A percentile compares a stretch with the other conserved stretches of the same genome.
phyloP scores from a whole-genome alignment of 441 rosid genomes.

The Adansonia grandidieri region DNA sequence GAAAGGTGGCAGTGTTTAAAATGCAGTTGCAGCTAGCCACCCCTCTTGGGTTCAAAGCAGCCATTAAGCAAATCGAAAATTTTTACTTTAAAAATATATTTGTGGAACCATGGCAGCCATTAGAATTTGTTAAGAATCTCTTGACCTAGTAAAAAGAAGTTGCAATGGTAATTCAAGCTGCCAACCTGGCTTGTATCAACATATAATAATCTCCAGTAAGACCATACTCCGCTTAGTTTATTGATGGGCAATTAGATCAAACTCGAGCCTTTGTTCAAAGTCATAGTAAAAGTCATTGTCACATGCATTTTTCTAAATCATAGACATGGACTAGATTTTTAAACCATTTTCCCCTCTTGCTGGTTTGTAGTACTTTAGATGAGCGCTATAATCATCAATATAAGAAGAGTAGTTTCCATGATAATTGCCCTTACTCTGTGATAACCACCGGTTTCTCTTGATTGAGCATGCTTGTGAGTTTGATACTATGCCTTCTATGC shows the following conservation, averaged over 20 bases:
- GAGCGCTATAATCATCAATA: neutral
- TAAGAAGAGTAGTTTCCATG: neutral
- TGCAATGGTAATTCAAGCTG: neutral
- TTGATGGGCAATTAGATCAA: neutral
- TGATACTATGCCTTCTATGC: neutral
- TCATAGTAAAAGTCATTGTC: neutral
- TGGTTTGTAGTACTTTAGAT: neutral
- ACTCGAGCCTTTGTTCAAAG: neutral
- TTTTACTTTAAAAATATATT: neutral
- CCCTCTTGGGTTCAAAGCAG: neutral
- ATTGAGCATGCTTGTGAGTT: neutral
- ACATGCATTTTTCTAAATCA: neutral
- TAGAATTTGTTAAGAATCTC: conserved; percentile 3
- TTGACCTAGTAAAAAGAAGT: neutral
- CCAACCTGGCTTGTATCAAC: neutral
- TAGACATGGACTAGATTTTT: neutral
- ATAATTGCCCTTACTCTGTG: neutral
- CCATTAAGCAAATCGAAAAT: neutral
- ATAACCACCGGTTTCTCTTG: too few species aligned
- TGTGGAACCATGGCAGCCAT: neutral
- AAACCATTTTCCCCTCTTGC: neutral
- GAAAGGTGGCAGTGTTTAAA: conserved; percentile 1
- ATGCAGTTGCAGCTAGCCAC: conserved; percentile 15
- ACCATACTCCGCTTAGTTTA: neutral
- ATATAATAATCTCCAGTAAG: neutral